Evolutionary conservation across 1,284 basidiomycete species (phyloP).

Genomic region (Vanrija sp.): DNA sequence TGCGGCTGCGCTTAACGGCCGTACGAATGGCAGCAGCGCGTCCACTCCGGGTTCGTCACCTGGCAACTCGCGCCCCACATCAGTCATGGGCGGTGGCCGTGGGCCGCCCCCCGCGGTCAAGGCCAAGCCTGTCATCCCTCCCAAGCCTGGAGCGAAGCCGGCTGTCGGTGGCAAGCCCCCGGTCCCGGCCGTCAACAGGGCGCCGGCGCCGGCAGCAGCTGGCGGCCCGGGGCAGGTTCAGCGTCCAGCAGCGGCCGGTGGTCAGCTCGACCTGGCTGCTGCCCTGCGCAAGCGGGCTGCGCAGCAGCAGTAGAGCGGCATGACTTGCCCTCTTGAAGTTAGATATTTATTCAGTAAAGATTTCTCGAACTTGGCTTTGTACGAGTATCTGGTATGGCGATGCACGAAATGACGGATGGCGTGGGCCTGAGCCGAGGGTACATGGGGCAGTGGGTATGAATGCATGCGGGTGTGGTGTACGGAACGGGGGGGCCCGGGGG

Average conservation of each 20-base stretch:
- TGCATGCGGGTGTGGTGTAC: background rate
- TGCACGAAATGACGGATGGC: background rate
- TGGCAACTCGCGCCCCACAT: slow-evolving; percentile 56
- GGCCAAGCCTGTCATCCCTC: slow-evolving; percentile 49
- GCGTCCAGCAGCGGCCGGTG: slow-evolving; percentile 52
- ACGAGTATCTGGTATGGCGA: background rate
- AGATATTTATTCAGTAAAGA: slow-evolving; percentile 12
- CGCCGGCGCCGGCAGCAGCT: slow-evolving; percentile 27
- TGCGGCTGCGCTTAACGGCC: slow-evolving; percentile 11
- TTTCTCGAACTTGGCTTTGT: background rate
- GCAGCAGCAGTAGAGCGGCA: background rate
- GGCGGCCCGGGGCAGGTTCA: slow-evolving; percentile 41
- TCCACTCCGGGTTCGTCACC: slow-evolving; percentile 53
- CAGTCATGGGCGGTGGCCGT: slow-evolving; percentile 27
- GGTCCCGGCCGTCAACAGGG: slow-evolving; percentile 30
- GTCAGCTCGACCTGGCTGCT: slow-evolving; percentile 78
- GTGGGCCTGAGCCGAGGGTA: background rate
- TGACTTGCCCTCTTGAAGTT: slow-evolving; percentile 2
- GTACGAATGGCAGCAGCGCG: slow-evolving; percentile 55
- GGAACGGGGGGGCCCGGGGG: no score
- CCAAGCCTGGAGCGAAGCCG: slow-evolving; percentile 49
- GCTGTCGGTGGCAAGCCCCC: slow-evolving; percentile 30
- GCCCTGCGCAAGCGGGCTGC: slow-evolving; percentile 34
- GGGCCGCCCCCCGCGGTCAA: slow-evolving; percentile 49
- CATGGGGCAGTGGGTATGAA: background rate